Conservation (phyloP, 139 green algal genomes). For the Tetraselmis chui region DNA sequence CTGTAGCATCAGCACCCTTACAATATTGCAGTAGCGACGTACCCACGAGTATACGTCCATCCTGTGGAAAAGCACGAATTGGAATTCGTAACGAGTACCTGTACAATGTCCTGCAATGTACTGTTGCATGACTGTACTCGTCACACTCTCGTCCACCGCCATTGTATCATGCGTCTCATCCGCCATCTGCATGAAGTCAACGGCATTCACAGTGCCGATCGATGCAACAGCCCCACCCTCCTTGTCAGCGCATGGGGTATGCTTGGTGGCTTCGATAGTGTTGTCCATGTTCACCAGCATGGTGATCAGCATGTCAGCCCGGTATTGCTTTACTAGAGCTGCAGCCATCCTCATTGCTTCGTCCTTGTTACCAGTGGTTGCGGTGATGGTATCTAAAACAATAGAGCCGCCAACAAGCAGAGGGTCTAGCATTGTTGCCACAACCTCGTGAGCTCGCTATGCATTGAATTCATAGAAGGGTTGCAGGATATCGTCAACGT, state of each 20-base stretch:
- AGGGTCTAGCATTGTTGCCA: background rate
- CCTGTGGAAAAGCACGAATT: too few species aligned
- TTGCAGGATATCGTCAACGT: background rate
- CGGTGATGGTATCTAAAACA: background rate
- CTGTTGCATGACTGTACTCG: too few species aligned
- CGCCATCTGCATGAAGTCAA: too few species aligned
- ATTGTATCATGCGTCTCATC: too few species aligned
- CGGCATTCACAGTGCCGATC: background rate
- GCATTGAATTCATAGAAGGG: background rate
- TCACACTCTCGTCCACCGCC: too few species aligned
- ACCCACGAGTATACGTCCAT: too few species aligned
- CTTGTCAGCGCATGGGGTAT: too few species aligned
- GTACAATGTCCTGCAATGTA: too few species aligned
- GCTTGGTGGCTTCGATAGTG: background rate
- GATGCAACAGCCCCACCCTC: background rate
- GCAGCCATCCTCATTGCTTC: background rate
- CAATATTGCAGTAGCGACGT: too few species aligned
- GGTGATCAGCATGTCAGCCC: background rate
- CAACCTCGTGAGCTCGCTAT: background rate
- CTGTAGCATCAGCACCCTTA: too few species aligned
- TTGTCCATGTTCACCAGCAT: background rate
- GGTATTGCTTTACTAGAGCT: background rate
- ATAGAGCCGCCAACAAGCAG: background rate
- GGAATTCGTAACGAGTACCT: too few species aligned
- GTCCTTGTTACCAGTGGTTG: background rate